Conservation (phyloP, 148 eudicot species). For the Arbutus unedo region DNA sequence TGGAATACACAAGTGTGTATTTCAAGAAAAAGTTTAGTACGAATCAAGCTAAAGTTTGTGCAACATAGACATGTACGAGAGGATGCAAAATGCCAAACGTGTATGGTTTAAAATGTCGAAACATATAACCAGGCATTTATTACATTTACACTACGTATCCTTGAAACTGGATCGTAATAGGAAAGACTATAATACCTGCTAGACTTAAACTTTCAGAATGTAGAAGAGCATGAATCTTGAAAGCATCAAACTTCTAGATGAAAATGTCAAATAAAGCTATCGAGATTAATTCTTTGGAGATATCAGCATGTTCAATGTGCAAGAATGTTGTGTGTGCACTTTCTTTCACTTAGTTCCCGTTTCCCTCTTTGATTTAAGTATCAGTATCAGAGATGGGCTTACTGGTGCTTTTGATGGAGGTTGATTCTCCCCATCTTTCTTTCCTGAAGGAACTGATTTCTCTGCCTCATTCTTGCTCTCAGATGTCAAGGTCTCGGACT, state of each 20-base stretch:
- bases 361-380: not conserved
- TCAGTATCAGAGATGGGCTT: constrained; percentile 7
- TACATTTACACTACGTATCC: constrained; percentile 2
- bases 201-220: constrained; percentile 11
- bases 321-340: not conserved
- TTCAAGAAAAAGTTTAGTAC: not conserved
- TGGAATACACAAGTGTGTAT: not conserved
- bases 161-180: not conserved
- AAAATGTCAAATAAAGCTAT: not conserved
- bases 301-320: not conserved
- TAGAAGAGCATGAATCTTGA: constrained; percentile 6
- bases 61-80: not conserved
- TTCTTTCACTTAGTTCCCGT: not conserved
- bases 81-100: not conserved
- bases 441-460: constrained; percentile 42
- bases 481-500: constrained; percentile 40
- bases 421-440: constrained; percentile 59
- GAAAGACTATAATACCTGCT: not conserved
- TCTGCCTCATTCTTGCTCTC: constrained; percentile 59
- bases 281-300: not conserved
- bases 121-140: not conserved
- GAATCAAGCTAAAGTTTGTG: not conserved
- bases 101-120: not conserved
- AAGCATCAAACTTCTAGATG: not conserved
- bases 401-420: constrained; percentile 49